phyloP scores from a whole-genome alignment of 192 early-diverging fungal species.

The Backusella liffmaniae region DNA sequence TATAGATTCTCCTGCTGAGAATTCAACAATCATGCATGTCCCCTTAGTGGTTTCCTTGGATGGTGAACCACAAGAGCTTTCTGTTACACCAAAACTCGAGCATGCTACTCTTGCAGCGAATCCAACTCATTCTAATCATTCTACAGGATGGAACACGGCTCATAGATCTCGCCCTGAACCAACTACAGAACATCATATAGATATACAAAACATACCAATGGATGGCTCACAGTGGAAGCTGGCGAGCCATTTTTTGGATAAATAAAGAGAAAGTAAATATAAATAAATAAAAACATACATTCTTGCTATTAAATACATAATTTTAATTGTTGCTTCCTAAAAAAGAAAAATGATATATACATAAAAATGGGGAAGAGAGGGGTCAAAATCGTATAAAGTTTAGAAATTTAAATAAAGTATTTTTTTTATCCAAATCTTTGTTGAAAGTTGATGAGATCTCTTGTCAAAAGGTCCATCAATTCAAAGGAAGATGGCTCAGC shows the following conservation, averaged over 20 bases:
- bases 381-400: background rate
- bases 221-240: background rate
- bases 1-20: background rate
- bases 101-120: background rate
- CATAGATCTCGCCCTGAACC: background rate
- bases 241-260: background rate
- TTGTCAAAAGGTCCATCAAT: slow-evolving; percentile 52
- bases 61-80: background rate
- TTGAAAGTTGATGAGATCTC: slow-evolving; percentile 54
- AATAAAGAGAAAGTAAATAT: background rate
- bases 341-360: background rate
- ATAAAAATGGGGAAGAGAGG: background rate
- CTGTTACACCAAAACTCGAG: background rate
- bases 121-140: background rate
- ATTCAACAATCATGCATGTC: background rate
- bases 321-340: background rate
- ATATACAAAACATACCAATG: background rate
- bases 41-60: background rate
- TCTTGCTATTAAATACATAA: background rate
- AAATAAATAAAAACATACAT: background rate
- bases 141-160: background rate
- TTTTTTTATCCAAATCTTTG: slow-evolving; percentile 36
- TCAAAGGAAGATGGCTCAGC: slow-evolving; percentile 36
- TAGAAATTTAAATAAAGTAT: no score
- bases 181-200: background rate